Conservation (phyloP, 495 filamentous ascomycete species). For the Geopyxis carbonaria region DNA sequence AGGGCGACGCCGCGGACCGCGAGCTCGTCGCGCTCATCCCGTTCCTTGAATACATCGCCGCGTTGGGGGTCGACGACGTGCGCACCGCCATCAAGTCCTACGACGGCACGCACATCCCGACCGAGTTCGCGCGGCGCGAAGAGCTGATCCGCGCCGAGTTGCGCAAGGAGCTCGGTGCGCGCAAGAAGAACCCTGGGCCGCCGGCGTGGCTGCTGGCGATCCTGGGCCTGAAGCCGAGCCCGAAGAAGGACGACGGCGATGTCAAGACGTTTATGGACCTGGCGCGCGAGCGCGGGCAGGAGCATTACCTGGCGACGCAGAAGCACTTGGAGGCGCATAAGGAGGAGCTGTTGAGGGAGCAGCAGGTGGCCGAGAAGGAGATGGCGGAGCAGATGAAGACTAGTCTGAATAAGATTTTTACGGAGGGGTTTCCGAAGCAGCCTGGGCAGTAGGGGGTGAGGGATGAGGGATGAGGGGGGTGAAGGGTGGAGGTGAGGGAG, state of each 20-base stretch:
- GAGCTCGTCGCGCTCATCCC: constrained; percentile 77
- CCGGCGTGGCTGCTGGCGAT: constrained; percentile 44
- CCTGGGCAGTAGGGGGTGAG: constrained; percentile 15
- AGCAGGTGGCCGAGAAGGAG: constrained; percentile 65
- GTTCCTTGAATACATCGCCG: constrained; percentile 87
- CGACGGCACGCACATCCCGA: constrained; percentile 65
- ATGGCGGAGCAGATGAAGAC: constrained; percentile 79
- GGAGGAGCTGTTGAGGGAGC: constrained; percentile 85
- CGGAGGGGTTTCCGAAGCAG: constrained; percentile 26
- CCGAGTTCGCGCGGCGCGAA: constrained; percentile 80
- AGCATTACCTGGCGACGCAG: constrained; percentile 76
- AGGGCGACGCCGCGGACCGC: constrained; percentile 60
- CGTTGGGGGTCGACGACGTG: constrained; percentile 78
- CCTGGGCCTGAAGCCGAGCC: constrained; percentile 57
- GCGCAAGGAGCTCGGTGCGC: constrained; percentile 53
- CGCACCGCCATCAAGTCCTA: constrained; percentile 74
- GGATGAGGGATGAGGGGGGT: no score
- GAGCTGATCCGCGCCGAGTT: constrained; percentile 63
- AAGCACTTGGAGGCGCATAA: constrained; percentile 79
- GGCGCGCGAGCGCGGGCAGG: constrained; percentile 75
- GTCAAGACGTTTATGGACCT: constrained; percentile 84
- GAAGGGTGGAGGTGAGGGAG: no score
- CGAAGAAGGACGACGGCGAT: constrained; percentile 52
- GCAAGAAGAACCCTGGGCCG: constrained; percentile 38
- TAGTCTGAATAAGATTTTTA: constrained; percentile 49